These are phyloP conservation scores for Danielozyma ontarioensis DNA, from an alignment of 805 yeast species.

Conservation along the genomic window DNA sequence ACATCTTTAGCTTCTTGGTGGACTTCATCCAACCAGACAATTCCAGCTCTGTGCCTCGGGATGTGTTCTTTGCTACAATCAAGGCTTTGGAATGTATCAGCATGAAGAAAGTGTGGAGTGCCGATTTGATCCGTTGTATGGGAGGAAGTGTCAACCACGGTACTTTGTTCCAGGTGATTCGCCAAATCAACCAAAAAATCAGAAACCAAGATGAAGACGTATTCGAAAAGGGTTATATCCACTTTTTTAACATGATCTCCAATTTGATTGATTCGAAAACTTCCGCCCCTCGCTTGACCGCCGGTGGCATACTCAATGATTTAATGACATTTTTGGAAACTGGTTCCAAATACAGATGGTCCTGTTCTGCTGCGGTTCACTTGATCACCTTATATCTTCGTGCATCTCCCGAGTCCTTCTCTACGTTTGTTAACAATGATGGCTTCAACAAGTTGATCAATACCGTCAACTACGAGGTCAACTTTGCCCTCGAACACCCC, in stretches of 20 bases:
- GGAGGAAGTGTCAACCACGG: conserved; percentile 91
- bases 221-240: conserved; percentile 42
- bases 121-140: conserved; percentile 69
- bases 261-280: conserved; percentile 54
- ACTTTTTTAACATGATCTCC: conserved; percentile 56
- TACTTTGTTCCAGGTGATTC: conserved; percentile 62
- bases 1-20: conserved; percentile 60
- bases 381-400: conserved; percentile 46
- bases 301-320: conserved; percentile 72
- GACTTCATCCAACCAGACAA: conserved; percentile 70
- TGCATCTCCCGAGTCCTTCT: conserved; percentile 44
- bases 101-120: conserved; percentile 60
- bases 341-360: conserved; percentile 46
- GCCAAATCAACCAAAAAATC: conserved; percentile 53
- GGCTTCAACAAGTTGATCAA: conserved; percentile 65
- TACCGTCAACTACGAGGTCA: conserved; percentile 58
- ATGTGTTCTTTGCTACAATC: conserved; percentile 54
- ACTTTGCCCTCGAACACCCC: conserved; percentile 57
- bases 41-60: conserved; percentile 38
- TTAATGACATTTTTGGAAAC: conserved; percentile 56
- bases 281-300: conserved; percentile 50
- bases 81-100: conserved; percentile 68
- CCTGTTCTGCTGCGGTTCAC: conserved; percentile 61
- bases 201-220: conserved; percentile 32
- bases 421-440: conserved; percentile 57